phyloP scores from a whole-genome alignment of 768 basidiomycete genomes.

The Serendipita sp. region DNA sequence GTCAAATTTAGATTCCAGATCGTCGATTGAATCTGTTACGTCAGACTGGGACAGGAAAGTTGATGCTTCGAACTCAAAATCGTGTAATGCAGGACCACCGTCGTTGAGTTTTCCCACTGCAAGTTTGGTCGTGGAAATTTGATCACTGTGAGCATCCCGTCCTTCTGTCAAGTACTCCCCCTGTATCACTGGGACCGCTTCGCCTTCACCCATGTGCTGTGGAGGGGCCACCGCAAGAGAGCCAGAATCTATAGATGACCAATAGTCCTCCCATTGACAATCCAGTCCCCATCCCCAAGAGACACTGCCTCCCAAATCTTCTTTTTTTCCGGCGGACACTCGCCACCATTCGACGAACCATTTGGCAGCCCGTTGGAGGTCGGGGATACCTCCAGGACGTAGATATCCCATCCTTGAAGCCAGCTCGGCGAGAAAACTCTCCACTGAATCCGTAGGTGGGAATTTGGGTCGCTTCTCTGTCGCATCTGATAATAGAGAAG shows the following conservation, averaged over 20 bases:
- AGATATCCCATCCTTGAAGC: constrained; percentile 71
- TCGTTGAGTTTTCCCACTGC: not conserved
- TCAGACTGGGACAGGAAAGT: too few relatives aligned
- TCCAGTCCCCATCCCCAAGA: not conserved
- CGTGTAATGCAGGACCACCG: not conserved
- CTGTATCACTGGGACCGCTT: too few relatives aligned
- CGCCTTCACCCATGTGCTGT: too few relatives aligned
- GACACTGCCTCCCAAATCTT: not conserved
- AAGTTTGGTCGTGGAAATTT: not conserved
- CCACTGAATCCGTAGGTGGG: constrained; percentile 41
- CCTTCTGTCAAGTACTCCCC: too few relatives aligned
- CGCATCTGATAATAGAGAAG: constrained; percentile 33
- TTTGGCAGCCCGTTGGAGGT: constrained; percentile 52
- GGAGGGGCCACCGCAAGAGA: too few relatives aligned
- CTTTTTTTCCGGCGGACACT: not conserved
- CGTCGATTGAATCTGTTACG: not conserved
- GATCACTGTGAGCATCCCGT: not conserved
- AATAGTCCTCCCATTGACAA: constrained; percentile 2
- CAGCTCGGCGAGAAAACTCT: constrained; percentile 51
- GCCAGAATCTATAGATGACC: too few relatives aligned
- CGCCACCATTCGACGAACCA: constrained; percentile 88
- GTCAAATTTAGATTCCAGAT: constrained; percentile 10
- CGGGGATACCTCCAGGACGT: constrained; percentile 53
- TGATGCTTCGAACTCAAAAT: too few relatives aligned
- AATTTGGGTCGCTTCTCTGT: constrained; percentile 21